A percentile compares a stretch with the other conserved stretches of the same genome.
Conservation (phyloP, 176 grass and related monocot genomes). For the Cenchrus americanus region DNA sequence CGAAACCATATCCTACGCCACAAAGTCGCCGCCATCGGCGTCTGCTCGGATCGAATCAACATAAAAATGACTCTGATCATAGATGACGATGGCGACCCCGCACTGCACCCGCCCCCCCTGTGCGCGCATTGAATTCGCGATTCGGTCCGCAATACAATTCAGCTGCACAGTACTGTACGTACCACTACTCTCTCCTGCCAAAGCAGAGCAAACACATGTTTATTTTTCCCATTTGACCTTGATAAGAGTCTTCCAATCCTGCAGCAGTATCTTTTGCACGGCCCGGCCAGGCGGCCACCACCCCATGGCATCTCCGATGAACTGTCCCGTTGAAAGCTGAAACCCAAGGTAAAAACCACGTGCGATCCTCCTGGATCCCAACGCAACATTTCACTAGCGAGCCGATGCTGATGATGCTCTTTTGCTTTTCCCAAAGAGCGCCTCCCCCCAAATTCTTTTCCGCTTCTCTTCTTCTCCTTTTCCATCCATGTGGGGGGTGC, state of each 20-base stretch:
- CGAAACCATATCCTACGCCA: not conserved
- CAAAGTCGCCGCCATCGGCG: constrained; percentile 30
- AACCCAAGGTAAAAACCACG: not conserved
- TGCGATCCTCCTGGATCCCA: constrained; percentile 1
- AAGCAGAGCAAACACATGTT: not conserved
- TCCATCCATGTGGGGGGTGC: not conserved
- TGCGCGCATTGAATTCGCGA: constrained; percentile 21
- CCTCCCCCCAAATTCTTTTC: not conserved
- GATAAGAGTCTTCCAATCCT: not conserved
- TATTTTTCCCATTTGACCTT: not conserved
- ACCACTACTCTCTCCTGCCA: not conserved
- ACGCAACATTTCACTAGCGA: not conserved
- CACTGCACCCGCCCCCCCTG: constrained; percentile 7
- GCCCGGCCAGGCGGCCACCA: no score
- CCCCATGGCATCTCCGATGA: not conserved
- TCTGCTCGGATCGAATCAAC: not conserved
- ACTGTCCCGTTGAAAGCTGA: not conserved
- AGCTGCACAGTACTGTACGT: not conserved
- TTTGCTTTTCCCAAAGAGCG: constrained; percentile 45
- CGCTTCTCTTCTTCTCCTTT: not conserved
- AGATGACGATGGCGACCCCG: not conserved
- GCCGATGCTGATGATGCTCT: not conserved
- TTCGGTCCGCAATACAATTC: not conserved
- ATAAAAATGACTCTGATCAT: constrained; percentile 22
- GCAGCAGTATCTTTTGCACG: not conserved